A percentile compares a stretch with the other conserved stretches of the same genome.
Evolutionary conservation across 2,329 filamentous ascomycete species (phyloP).

Genomic region (Penicillium brevicompactum): DNA sequence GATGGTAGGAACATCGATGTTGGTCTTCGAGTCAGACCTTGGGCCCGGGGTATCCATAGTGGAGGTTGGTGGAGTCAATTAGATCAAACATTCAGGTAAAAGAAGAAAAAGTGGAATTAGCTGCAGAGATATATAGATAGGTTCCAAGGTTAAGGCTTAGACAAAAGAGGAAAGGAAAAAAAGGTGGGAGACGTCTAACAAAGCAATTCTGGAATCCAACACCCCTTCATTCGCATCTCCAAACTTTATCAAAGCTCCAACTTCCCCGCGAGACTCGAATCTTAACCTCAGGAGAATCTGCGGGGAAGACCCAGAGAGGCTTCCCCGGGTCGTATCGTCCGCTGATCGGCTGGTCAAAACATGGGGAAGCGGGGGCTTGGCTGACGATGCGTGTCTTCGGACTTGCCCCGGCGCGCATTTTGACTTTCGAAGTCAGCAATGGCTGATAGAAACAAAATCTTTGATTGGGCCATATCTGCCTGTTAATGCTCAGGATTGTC

Average conservation of each 20-base stretch:
- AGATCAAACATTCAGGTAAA: neutral
- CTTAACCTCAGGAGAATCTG: conserved; percentile 9
- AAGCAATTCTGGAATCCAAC: neutral
- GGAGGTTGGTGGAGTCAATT: neutral
- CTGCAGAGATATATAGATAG: neutral
- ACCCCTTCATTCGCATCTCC: neutral
- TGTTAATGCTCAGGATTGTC: neutral
- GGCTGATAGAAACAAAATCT: neutral
- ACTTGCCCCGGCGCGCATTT: neutral
- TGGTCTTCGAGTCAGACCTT: conserved; percentile 21
- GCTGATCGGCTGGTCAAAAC: neutral
- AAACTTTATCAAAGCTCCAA: neutral
- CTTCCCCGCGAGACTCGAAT: conserved; percentile 9
- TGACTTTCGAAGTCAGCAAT: no score
- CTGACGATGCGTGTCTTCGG: conserved; percentile 10
- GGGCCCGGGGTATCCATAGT: conserved; percentile 19
- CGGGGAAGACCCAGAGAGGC: conserved; percentile 17
- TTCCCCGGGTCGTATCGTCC: conserved; percentile 1
- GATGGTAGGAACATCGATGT: conserved; percentile 27
- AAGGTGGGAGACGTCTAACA: neutral
- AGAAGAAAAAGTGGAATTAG: neutral
- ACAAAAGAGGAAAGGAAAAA: neutral
- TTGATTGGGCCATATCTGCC: neutral
- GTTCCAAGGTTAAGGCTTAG: neutral
- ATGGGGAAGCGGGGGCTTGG: conserved; percentile 11